Evolutionary conservation across 2,329 filamentous ascomycete species (phyloP), one percentile per base, ranked within the genome.

Genomic region (Hawksworthiomyces lignivorus): DNA sequence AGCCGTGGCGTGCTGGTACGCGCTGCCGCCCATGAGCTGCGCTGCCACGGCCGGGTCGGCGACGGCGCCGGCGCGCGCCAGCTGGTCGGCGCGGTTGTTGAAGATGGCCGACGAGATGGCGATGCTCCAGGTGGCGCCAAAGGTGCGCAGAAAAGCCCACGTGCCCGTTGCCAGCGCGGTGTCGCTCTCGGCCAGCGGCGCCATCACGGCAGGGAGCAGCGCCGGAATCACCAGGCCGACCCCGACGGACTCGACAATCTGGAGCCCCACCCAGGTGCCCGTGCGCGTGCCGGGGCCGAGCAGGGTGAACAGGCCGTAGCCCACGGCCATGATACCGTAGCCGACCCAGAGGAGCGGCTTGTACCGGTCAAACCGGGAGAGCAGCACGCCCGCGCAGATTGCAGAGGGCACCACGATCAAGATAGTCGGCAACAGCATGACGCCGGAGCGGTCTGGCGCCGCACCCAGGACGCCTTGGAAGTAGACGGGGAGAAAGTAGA

Each of bases 401-500:
- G 43, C 18, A 38, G 45, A 11, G 3, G 47, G 44, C 12, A 26
- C 24, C 24, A 26, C 24, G 24, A 26, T 26, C 5, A 54, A 39
- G 10, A 49, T 51, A 43, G 50, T 55, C 50, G 50, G 44, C 45
- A 62, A 53, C n/a, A 41, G 50, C 14, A 52, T 42, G 10, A 61
- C 49, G 9, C 57, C 61, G 0, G 60, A 55, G 9, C 55, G 45
- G 0, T 52, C 50, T 0, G 67, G 57, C 1, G 57, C 53, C 5
- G 56, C 50, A 2, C 46, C 45, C 3, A 59, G 53, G 0, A 70
- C 60, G 6, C 56, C 60, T 42, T 70, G 66, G 52, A 71, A 71
- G 51, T 69, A 71, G 12, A 70, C 52, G 0, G 68, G 66, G 2
- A 69, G 49, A 47, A 68, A 69, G 52, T 62, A 64, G 41, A 36